phyloP scores from a whole-genome alignment of 2,329 filamentous ascomycete genomes.

The Aspergillus pseudoglaucus region DNA sequence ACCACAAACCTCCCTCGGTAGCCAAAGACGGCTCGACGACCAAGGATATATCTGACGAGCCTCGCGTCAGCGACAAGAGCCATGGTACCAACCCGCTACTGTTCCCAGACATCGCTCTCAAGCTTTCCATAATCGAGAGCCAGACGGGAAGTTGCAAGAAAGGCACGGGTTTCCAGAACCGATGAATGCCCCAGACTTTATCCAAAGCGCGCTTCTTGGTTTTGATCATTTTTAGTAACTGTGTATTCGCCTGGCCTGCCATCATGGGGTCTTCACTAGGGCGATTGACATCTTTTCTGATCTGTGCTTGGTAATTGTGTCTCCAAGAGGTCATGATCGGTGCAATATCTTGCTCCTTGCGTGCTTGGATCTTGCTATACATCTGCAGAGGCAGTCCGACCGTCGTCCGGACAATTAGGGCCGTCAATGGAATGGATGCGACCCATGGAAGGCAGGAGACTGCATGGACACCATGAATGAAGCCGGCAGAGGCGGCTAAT shows the following conservation, averaged over 20 bases:
- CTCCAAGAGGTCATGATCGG: conserved; percentile 39
- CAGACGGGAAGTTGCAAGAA: conserved; percentile 42
- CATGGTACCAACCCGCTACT: conserved; percentile 35
- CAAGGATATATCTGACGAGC: conserved; percentile 16
- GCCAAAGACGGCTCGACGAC: conserved; percentile 45
- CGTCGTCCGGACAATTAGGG: conserved; percentile 44
- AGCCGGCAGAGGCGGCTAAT: conserved; percentile 38
- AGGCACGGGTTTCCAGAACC: conserved; percentile 26
- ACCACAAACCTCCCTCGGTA: conserved; percentile 56
- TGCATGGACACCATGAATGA: conserved; percentile 47
- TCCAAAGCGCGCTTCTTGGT: conserved; percentile 24
- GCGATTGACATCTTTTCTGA: background rate
- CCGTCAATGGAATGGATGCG: conserved; percentile 49
- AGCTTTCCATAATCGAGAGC: conserved; percentile 41
- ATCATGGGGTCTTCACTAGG: background rate
- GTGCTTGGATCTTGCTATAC: conserved; percentile 34
- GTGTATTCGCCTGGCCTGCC: conserved; percentile 1
- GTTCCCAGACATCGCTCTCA: conserved; percentile 43
- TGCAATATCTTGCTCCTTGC: conserved; percentile 36
- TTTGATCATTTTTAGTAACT: conserved; percentile 19
- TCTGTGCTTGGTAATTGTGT: conserved; percentile 10
- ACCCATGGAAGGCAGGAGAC: conserved; percentile 48
- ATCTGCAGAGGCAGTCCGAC: conserved; percentile 45
- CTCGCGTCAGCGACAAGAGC: conserved; percentile 15
- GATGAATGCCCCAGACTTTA: conserved; percentile 26